A percentile compares a stretch with the other conserved stretches of the same genome.
Conservation (phyloP, 768 basidiomycete genomes). For the Pulveroboletus sp. region DNA sequence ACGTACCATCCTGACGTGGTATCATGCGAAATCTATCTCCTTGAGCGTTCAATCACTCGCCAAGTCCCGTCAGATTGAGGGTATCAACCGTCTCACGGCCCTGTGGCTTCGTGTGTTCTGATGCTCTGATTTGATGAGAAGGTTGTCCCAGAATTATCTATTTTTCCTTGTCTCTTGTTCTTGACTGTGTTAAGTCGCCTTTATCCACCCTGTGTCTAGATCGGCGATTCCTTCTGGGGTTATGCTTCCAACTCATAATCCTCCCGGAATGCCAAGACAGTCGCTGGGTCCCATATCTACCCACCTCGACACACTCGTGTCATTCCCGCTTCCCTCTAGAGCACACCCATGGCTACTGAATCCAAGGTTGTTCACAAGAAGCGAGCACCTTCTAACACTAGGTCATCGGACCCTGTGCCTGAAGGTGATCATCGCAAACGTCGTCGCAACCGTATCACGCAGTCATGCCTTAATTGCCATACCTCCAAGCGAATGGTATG, state of each 20-base stretch:
- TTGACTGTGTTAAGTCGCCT: slow-evolving; percentile 1
- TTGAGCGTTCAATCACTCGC: too few relatives aligned
- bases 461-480: slow-evolving; percentile 70
- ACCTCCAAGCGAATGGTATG: slow-evolving; percentile 69
- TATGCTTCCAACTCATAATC: background rate
- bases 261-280: slow-evolving; percentile 21
- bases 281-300: slow-evolving; percentile 16
- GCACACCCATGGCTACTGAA: slow-evolving; percentile 26
- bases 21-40: too few relatives aligned
- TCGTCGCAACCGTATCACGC: slow-evolving; percentile 68
- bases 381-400: slow-evolving; percentile 21
- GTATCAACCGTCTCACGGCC: slow-evolving; percentile 18
- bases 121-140: slow-evolving; percentile 17
- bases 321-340: slow-evolving; percentile 2
- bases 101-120: slow-evolving; percentile 12
- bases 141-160: slow-evolving; percentile 6
- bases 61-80: too few relatives aligned
- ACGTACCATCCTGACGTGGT: too few relatives aligned
- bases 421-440: slow-evolving; percentile 55
- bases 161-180: slow-evolving; percentile 14
- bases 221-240: slow-evolving; percentile 9
- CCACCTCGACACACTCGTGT: slow-evolving; percentile 2
- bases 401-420: slow-evolving; percentile 29
- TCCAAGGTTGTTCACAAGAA: slow-evolving; percentile 27
- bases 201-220: slow-evolving; percentile 3